A percentile compares a stretch with the other conserved stretches of the same genome.
phyloP scores from a whole-genome alignment of 2,329 filamentous ascomycete species.

The Xylaria sp. region DNA sequence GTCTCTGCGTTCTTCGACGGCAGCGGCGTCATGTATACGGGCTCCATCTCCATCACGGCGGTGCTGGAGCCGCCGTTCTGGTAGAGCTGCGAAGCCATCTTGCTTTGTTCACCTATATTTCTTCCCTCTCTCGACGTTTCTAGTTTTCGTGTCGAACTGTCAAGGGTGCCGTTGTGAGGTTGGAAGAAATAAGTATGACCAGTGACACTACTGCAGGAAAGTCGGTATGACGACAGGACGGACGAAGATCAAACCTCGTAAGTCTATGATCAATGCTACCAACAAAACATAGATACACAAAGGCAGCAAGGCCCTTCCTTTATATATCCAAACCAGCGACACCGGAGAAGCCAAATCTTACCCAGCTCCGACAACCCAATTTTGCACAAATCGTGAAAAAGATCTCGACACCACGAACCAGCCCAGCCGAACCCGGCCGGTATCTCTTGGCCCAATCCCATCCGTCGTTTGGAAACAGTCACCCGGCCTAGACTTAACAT shows the following conservation, averaged over 20 bases:
- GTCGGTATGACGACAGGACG: background rate
- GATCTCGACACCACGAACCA: background rate
- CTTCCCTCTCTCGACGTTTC: background rate
- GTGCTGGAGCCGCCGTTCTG: slow-evolving; percentile 32
- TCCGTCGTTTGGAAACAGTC: background rate
- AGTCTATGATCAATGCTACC: background rate
- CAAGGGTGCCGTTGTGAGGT: background rate
- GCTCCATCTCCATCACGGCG: slow-evolving; percentile 30
- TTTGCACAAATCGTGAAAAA: background rate
- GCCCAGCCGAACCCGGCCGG: background rate
- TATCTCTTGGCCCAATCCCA: slow-evolving; percentile 2
- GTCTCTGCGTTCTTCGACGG: slow-evolving; percentile 8
- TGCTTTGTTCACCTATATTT: background rate
- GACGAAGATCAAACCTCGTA: background rate
- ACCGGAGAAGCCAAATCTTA: slow-evolving; percentile 19
- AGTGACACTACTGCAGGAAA: background rate
- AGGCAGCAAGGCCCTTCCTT: background rate
- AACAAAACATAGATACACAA: background rate
- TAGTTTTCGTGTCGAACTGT: background rate
- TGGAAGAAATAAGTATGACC: background rate
- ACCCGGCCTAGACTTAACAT: background rate
- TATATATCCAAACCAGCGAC: slow-evolving; percentile 13
- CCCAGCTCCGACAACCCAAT: slow-evolving; percentile 6
- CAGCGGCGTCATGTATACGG: slow-evolving; percentile 11
- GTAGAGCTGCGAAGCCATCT: slow-evolving; percentile 29